A percentile compares a stretch with the other conserved stretches of the same genome.
These are phyloP conservation scores for Annulohypoxylon stygium DNA, from an alignment of 495 filamentous ascomycete species.

Conservation along the genomic window DNA sequence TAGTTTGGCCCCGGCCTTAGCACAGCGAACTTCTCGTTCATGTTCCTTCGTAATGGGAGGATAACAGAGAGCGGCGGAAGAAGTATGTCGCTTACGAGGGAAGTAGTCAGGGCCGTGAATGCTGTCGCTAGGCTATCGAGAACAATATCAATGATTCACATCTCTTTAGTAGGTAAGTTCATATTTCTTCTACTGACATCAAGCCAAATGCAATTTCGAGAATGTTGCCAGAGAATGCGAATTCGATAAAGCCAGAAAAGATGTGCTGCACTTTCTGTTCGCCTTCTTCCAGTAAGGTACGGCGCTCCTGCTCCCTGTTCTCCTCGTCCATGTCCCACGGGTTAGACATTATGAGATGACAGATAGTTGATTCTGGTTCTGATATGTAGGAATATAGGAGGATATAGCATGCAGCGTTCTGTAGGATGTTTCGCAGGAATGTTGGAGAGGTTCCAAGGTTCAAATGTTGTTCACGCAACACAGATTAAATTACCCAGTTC, in stretches of 20 bases:
- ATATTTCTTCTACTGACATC: constrained; percentile 64
- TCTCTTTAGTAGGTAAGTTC: neutral
- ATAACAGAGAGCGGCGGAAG: constrained; percentile 77
- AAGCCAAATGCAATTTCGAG: constrained; percentile 81
- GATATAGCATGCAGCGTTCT: constrained; percentile 12
- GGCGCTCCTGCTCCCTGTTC: constrained; percentile 47
- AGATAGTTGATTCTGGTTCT: neutral
- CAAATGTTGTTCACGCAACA: neutral
- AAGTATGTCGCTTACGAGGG: constrained; percentile 78
- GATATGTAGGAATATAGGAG: neutral
- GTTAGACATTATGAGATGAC: constrained; percentile 49
- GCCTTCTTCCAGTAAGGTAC: constrained; percentile 52
- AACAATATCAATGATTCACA: constrained; percentile 16
- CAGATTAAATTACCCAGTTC: neutral
- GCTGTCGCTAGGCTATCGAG: constrained; percentile 71
- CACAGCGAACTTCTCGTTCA: constrained; percentile 81
- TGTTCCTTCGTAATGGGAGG: constrained; percentile 76
- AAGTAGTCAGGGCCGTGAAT: constrained; percentile 79
- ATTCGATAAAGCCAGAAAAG: constrained; percentile 75
- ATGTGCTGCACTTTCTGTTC: constrained; percentile 57
- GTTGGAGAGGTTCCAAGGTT: neutral
- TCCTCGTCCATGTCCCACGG: constrained; percentile 48
- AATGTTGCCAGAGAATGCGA: constrained; percentile 79
- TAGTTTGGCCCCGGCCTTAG: constrained; percentile 68
- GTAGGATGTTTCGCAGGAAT: constrained; percentile 12